These are phyloP conservation scores for Eucalyptus fibrosa DNA, from an alignment of 345 rosid species.

Conservation along the genomic window DNA sequence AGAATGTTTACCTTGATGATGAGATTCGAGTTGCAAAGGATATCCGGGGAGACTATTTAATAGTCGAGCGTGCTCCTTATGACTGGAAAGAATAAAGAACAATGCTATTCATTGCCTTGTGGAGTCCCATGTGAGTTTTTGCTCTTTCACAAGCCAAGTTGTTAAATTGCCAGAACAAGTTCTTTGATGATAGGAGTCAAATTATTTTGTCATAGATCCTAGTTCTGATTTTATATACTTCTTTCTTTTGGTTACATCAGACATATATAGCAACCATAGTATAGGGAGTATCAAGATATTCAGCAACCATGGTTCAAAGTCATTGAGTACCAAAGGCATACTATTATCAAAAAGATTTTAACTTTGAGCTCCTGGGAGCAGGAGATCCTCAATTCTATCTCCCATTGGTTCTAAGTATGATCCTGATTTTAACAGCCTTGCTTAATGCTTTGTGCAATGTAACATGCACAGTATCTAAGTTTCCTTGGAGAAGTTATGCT, in stretches of 20 bases:
- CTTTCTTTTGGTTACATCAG: neutral
- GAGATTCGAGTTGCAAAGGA: conserved; percentile 22
- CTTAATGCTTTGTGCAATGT: neutral
- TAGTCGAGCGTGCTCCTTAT: conserved; percentile 17
- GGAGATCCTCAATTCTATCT: neutral
- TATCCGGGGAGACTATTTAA: conserved; percentile 20
- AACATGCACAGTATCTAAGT: neutral
- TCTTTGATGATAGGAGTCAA: neutral
- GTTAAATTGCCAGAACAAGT: neutral
- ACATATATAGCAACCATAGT: neutral
- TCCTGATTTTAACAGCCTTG: neutral
- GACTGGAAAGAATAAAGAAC: conserved; percentile 13
- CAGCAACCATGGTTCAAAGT: neutral
- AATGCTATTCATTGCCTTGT: neutral
- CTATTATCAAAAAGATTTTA: neutral
- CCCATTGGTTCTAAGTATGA: neutral
- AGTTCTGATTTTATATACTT: neutral
- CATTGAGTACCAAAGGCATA: neutral
- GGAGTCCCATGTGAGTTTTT: neutral
- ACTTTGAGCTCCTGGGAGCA: neutral
- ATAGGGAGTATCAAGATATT: neutral
- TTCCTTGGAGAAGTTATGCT: neutral
- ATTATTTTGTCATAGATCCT: neutral
- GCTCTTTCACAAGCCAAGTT: neutral
- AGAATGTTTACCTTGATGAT: conserved; percentile 19